These are phyloP conservation scores for Pleomassaria siparia DNA, from an alignment of 2,329 filamentous ascomycete genomes.

Conservation along the genomic window DNA sequence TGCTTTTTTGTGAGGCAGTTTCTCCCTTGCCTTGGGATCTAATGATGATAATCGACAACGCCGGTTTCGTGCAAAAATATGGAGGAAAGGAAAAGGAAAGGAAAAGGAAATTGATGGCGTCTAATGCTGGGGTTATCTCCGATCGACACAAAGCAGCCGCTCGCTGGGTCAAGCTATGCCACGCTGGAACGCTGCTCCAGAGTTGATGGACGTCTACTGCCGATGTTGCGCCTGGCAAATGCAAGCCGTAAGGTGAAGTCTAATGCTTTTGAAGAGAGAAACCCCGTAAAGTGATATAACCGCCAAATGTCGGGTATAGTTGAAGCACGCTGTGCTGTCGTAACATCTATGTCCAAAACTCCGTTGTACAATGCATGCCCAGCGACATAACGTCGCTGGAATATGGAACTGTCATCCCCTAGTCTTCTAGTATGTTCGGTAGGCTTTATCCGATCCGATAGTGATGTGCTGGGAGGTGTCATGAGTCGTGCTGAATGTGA, in stretches of 20 bases:
- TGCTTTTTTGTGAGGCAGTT: slow-evolving; percentile 1
- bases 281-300: slow-evolving; percentile 22
- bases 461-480: slow-evolving; percentile 5
- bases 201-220: slow-evolving; percentile 10
- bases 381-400: slow-evolving; percentile 18
- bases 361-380: slow-evolving; percentile 31
- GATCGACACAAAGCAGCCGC: slow-evolving; percentile 10
- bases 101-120: slow-evolving; percentile 5
- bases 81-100: not conserved
- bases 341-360: slow-evolving; percentile 24
- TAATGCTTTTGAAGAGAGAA: slow-evolving; percentile 39
- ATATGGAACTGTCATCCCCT: slow-evolving; percentile 15
- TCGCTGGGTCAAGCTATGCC: slow-evolving; percentile 6
- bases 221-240: slow-evolving; percentile 34
- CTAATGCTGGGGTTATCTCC: slow-evolving; percentile 7
- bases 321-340: slow-evolving; percentile 9
- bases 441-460: slow-evolving; percentile 10
- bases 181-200: slow-evolving; percentile 7
- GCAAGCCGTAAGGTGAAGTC: slow-evolving; percentile 35
- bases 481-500: slow-evolving; percentile 6
- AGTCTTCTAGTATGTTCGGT: slow-evolving; percentile 17
- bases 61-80: not conserved
- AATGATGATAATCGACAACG: not conserved
- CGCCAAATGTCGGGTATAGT: slow-evolving; percentile 9
- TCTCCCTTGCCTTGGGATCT: slow-evolving; percentile 1